These are phyloP conservation scores for Postia placenta DNA, from an alignment of 768 basidiomycete species.

Conservation along the genomic window DNA sequence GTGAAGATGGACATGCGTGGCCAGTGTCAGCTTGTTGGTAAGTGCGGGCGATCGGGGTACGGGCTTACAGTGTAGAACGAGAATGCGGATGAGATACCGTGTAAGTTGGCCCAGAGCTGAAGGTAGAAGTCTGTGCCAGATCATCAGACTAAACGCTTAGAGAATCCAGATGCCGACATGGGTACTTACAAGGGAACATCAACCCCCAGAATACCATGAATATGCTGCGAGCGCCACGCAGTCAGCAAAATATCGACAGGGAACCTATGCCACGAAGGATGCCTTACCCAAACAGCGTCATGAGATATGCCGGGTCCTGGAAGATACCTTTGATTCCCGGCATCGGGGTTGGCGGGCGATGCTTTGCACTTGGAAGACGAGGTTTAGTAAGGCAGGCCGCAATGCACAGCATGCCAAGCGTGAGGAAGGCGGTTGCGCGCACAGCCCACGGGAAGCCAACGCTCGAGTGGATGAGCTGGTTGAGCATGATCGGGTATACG, in stretches of 20 bases:
- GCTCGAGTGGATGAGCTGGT: constrained; percentile 20
- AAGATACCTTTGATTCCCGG: constrained; percentile 6
- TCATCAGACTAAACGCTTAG: not conserved
- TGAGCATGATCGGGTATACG: constrained; percentile 30
- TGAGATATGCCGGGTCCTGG: constrained; percentile 10
- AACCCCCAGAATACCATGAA: constrained; percentile 10
- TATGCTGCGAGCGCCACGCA: not conserved
- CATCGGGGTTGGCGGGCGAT: not conserved
- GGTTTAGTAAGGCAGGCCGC: constrained; percentile 13
- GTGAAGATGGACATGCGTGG: not conserved
- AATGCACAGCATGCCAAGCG: constrained; percentile 11
- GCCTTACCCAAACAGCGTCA: constrained; percentile 7
- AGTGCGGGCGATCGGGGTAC: not conserved
- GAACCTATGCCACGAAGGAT: not conserved
- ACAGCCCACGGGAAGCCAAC: constrained; percentile 39
- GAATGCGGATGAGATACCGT: constrained; percentile 8
- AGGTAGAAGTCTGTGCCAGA: constrained; percentile 11
- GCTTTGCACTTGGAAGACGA: not conserved
- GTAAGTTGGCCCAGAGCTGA: constrained; percentile 8
- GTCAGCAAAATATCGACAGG: not conserved
- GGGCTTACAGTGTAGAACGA: constrained; percentile 13
- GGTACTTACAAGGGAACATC: constrained; percentile 16
- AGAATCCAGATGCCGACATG: not conserved
- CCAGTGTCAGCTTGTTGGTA: not conserved
- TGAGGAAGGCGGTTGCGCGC: constrained; percentile 19